Base-by-base conservation (phyloP, 495 filamentous ascomycete species). In the Tuber magnatum region DNA sequence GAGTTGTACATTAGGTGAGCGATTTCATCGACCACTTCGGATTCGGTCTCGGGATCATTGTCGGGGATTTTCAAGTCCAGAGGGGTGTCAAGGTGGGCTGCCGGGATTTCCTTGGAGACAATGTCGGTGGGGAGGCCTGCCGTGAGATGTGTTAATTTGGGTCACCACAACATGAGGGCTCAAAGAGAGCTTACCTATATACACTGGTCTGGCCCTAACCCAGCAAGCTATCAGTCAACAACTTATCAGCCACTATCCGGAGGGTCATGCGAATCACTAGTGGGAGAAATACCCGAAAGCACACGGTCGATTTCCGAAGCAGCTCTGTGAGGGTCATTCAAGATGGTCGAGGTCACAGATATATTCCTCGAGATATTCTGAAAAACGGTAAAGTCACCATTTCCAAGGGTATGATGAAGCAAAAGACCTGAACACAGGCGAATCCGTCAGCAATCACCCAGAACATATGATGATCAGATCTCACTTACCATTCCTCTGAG, bases 391-490 rank as follows among this genome's bases (percentile, higher is more conserved):
- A 92, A 95, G 82, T 95, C 91, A 42, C 94, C 94, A 81, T 97
- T 95, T 44, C 93, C 94, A 22, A 98, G 90, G 1, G 94, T 97
- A 84, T 98, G 94, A 82, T 98, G 94, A 20, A 98, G 86, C n/a
- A 96, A 85, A 82, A 90, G 81, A 28, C 71, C 72, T 75, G 35
- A n/a, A 46, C 32, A 28, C 18, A 65, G 32, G n/a, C 24, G 9
- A n/a, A 56, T 10, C 24, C 14, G 16, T 65, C 35, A 65, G 56
- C 56, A 65, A 65, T 65, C 56, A 35, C 5, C 10, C 12, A 28
- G 28, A 28, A n/a, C 69, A 16, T 2, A 2, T 14, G 70, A 12
- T 22, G 16, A 86, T 12, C 24, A 70, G 70, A 51, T 65, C 10
- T 6, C 12, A 61, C 56, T 44, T 86, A 78, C 88, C 88, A 76